Evolutionary conservation across 768 basidiomycete species (phyloP).

Genomic region (Lepiota venenata): DNA sequence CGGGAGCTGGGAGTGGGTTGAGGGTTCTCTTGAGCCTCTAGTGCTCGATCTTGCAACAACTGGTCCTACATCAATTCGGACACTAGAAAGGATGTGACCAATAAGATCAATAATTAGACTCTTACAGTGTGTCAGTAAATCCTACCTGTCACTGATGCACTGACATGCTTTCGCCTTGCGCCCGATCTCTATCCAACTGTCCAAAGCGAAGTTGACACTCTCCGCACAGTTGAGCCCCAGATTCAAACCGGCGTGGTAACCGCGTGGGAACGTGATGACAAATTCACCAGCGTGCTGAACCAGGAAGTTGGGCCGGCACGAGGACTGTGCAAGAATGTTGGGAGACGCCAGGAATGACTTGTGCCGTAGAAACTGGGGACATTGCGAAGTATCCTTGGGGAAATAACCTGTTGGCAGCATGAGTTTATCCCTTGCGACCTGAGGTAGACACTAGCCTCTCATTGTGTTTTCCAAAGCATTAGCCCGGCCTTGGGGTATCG

Average conservation of each 20-base stretch:
- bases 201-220: slow-evolving; percentile 94
- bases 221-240: slow-evolving; percentile 96
- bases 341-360: slow-evolving; percentile 96
- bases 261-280: slow-evolving; percentile 91
- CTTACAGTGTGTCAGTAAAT: neutral
- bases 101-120: neutral
- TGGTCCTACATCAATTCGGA: slow-evolving; percentile 92
- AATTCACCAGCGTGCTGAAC: slow-evolving; percentile 96
- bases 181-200: slow-evolving; percentile 91
- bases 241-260: slow-evolving; percentile 97
- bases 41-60: slow-evolving; percentile 64
- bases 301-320: slow-evolving; percentile 79
- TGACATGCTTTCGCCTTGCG: slow-evolving; percentile 73
- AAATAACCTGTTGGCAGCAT: slow-evolving; percentile 64
- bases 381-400: slow-evolving; percentile 78
- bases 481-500: slow-evolving; percentile 85
- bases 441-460: slow-evolving; percentile 52
- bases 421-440: neutral
- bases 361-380: slow-evolving; percentile 93
- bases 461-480: slow-evolving; percentile 84
- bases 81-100: slow-evolving; percentile 42
- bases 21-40: slow-evolving; percentile 29
- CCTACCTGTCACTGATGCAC: slow-evolving; percentile 72
- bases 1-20: neutral
- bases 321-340: slow-evolving; percentile 69